Evolutionary conservation across 176 grass and related monocot genomes (phyloP).

Genomic region (Cenchrus americanus): DNA sequence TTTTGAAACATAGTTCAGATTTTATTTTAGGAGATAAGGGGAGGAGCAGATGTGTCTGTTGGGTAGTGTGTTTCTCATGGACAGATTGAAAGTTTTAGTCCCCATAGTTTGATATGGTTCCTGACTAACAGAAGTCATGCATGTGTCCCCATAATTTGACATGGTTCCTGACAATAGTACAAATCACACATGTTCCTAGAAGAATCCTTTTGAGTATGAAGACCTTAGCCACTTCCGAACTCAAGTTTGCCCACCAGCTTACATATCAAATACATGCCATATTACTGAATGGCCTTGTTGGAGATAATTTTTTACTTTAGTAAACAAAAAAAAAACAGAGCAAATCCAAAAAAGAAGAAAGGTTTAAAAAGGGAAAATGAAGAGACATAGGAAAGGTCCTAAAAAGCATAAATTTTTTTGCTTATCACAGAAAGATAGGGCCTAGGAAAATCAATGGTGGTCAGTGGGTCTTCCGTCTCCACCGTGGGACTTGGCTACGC

Average conservation of each 20-base stretch:
- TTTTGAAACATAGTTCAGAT: not conserved
- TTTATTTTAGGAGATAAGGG: slow-evolving; percentile 13
- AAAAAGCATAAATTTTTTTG: no score
- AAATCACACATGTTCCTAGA: slow-evolving; percentile 13
- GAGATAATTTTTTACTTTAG: not conserved
- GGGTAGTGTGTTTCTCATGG: not conserved
- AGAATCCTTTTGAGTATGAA: slow-evolving; percentile 23
- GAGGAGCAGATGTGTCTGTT: not conserved
- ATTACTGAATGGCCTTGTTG: not conserved
- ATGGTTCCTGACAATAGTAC: not conserved
- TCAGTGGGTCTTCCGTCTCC: not conserved
- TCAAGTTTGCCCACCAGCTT: not conserved
- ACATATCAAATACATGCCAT: not conserved
- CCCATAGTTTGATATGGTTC: not conserved
- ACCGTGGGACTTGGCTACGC: not conserved
- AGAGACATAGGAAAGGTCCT: not conserved
- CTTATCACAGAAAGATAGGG: not conserved
- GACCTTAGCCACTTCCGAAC: not conserved
- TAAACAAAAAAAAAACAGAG: not conserved
- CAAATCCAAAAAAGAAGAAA: not conserved
- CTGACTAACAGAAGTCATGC: not conserved
- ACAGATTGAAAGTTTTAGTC: not conserved
- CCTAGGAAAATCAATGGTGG: not conserved
- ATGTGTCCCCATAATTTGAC: not conserved
- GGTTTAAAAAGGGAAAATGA: not conserved